Conservation (phyloP, 352 stramenopile genomes). For the Phytophthora agathidicida region DNA sequence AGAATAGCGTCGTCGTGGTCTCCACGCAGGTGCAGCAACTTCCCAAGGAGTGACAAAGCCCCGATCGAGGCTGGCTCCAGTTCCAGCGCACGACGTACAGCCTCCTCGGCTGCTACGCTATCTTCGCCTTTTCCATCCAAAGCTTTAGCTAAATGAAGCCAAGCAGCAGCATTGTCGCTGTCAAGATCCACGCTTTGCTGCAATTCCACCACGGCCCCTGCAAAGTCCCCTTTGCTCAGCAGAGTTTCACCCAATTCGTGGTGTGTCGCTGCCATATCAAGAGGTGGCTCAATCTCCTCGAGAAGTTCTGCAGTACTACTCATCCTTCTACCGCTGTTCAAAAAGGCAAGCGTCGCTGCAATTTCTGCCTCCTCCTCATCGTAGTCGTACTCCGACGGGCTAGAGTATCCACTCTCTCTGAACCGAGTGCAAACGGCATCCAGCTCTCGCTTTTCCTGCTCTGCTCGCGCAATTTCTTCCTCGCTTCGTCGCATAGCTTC, state of each 20-base stretch:
- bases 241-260: conserved; percentile 57
- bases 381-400: conserved; percentile 23
- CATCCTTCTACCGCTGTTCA: conserved; percentile 28
- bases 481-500: conserved; percentile 46
- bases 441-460: conserved; percentile 39
- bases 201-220: conserved; percentile 41
- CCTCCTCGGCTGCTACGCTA: conserved; percentile 46
- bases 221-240: conserved; percentile 53
- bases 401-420: conserved; percentile 37
- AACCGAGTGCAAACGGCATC: conserved; percentile 42
- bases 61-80: conserved; percentile 53
- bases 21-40: conserved; percentile 64
- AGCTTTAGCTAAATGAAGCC: conserved; percentile 68
- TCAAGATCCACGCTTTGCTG: conserved; percentile 51
- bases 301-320: conserved; percentile 25
- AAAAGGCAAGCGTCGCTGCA: conserved; percentile 30
- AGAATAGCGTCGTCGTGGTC: conserved; percentile 76
- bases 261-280: conserved; percentile 57
- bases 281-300: conserved; percentile 34
- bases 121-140: conserved; percentile 53
- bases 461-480: conserved; percentile 32
- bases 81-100: conserved; percentile 52
- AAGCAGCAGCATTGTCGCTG: conserved; percentile 39
- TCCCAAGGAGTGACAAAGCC: conserved; percentile 65
- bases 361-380: conserved; percentile 35